phyloP scores from a whole-genome alignment of 106 monocot genomes.

The Dioscorea alata region DNA sequence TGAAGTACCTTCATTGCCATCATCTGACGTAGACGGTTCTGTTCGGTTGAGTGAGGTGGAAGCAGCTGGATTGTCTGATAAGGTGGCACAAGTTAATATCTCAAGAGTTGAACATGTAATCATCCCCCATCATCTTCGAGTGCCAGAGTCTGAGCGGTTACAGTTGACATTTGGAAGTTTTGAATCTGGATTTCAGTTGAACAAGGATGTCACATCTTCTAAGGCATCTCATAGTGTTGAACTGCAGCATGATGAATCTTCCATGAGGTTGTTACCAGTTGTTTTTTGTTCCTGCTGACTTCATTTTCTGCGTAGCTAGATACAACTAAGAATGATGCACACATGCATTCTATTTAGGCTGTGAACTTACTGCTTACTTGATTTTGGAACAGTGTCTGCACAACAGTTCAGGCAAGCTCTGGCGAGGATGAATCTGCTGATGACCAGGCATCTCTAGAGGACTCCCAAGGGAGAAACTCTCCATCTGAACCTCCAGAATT shows the following conservation, averaged over 20 bases:
- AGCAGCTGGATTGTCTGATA: constrained; percentile 30
- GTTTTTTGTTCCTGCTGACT: not conserved
- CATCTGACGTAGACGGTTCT: constrained; percentile 15
- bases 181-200: constrained; percentile 28
- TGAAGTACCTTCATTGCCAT: not conserved
- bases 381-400: constrained; percentile 17
- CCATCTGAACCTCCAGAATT: constrained; percentile 28
- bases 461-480: constrained; percentile 18
- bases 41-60: constrained; percentile 19
- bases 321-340: too few species aligned
- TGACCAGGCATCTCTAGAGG: constrained; percentile 20
- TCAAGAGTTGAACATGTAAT: constrained; percentile 50
- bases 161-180: constrained; percentile 73
- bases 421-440: constrained; percentile 20
- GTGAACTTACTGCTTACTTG: constrained; percentile 4
- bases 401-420: constrained; percentile 11
- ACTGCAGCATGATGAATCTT: constrained; percentile 19
- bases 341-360: not conserved
- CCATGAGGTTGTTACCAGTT: constrained; percentile 12
- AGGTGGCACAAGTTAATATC: constrained; percentile 33
- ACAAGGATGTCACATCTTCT: constrained; percentile 11
- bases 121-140: constrained; percentile 76
- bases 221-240: constrained; percentile 16
- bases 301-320: not conserved
- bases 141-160: constrained; percentile 54